Evolutionary conservation across 371 early-diverging fungal genomes (phyloP), one percentile per base, ranked within the genome.

Genomic region (Rhizomucor pusillus): DNA sequence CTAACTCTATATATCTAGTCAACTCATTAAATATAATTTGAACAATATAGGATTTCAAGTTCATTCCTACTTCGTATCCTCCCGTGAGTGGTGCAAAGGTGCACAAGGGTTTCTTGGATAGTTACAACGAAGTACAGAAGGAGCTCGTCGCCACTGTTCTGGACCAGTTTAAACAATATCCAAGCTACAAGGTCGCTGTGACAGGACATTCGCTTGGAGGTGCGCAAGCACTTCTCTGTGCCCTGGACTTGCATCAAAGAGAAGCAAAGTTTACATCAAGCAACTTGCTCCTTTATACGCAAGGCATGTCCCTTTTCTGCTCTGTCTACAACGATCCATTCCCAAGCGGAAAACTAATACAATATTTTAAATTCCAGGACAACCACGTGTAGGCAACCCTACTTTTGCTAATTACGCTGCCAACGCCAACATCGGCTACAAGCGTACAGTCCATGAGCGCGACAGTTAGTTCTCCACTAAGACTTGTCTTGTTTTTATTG

Each of bases 161-260:
- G 7, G 33, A 48, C 19, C 52, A 60, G 37, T n/a, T 57, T 35
- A 51, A 44, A 11, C 39, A 24, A 3, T 22, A 65, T 39, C 52
- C 57, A 35, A 51, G 50, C 41, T 65, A 65, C 49, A 48, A 51
- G 24, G 40, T 60, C 16, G 44, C 35, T 35, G 54, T 65, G 20
- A 50, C 59, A 11, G 65, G 65, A 39, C 19, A 41, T 11, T 63
- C 63, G 1, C 48, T 63, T 24, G 63, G 63, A n/a, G 63, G 56
- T 36, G 63, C 63, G 6, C 7, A 36, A 9, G 59, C 63, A 2
- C 24, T 59, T 5, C 29, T 63, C 5, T 24, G 48, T 20, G 63
- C 59, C 2, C 35, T 63, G 39, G 63, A 63, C 33, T 49, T 63
- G 45, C 55, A 63, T 39, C 57, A 63, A 43, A 54, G 57, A 19